These are phyloP conservation scores for Citrus sinensis DNA, from an alignment of 345 rosid species.

Conservation along the genomic window DNA sequence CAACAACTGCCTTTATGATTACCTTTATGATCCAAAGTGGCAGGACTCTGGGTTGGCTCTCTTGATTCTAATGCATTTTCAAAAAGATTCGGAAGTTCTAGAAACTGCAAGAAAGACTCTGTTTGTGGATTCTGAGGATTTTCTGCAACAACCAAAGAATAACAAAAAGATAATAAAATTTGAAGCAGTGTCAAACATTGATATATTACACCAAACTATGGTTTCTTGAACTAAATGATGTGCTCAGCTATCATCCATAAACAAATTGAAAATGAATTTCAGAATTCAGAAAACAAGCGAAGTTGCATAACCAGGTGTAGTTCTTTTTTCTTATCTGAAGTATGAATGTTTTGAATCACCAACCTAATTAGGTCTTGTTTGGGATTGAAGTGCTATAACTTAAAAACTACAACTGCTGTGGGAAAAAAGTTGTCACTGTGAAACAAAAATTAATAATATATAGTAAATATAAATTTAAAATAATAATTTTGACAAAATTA, in stretches of 20 bases:
- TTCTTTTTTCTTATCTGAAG: not conserved
- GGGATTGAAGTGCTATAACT: no score
- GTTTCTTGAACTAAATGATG: conserved; percentile 7
- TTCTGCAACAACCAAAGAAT: conserved; percentile 31
- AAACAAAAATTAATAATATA: no score
- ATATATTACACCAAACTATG: not conserved
- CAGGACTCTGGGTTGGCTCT: conserved; percentile 23
- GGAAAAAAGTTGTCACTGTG: no score
- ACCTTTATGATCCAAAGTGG: conserved; percentile 43
- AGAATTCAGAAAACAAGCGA: not conserved
- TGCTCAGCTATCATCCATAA: not conserved
- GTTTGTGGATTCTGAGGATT: conserved; percentile 72
- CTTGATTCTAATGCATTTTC: conserved; percentile 45
- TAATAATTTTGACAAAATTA: no score
- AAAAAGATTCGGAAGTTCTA: conserved; percentile 82
- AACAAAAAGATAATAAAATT: not conserved
- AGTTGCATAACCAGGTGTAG: not conserved
- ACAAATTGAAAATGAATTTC: not conserved
- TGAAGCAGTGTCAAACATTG: not conserved
- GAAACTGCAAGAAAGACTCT: conserved; percentile 60
- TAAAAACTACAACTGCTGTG: no score
- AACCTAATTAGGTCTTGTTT: not conserved
- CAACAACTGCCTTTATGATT: not conserved
- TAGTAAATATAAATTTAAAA: no score
- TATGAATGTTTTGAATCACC: not conserved